These are phyloP conservation scores for Scheffersomyces quercinus DNA, from an alignment of 1,139 yeast species.

Conservation along the genomic window DNA sequence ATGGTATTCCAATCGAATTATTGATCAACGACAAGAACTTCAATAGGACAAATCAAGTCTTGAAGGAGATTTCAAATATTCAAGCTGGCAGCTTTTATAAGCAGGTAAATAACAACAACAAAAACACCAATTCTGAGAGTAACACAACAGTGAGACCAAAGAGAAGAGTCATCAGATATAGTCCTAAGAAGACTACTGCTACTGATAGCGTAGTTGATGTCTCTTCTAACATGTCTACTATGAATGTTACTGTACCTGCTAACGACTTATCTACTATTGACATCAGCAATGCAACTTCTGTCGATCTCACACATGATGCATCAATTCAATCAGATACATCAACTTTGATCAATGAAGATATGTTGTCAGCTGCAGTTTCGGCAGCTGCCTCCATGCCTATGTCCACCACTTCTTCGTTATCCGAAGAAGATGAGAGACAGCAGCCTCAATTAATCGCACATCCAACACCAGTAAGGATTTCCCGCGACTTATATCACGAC, in stretches of 20 bases:
- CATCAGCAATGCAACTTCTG: background rate
- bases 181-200: constrained; percentile 17
- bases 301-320: background rate
- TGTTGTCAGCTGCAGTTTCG: background rate
- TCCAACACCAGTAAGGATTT: constrained; percentile 26
- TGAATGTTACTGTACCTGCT: background rate
- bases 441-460: constrained; percentile 19
- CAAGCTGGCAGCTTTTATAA: constrained; percentile 46
- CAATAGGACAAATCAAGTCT: constrained; percentile 35
- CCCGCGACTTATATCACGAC: constrained; percentile 16
- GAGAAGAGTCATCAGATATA: constrained; percentile 48
- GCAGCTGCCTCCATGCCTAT: constrained; percentile 1
- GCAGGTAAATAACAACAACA: constrained; percentile 25
- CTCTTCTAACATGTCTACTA: background rate
- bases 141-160: constrained; percentile 39
- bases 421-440: background rate
- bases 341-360: constrained; percentile 6
- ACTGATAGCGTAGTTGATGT: background rate
- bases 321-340: constrained; percentile 10
- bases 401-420: background rate
- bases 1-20: constrained; percentile 42
- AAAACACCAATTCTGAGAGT: constrained; percentile 14
- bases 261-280: background rate
- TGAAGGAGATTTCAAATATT: constrained; percentile 48
- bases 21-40: constrained; percentile 28